Percentiles rank a stretch among this genome's conserved stretches.
These are phyloP conservation scores for Starmerella stigmatis DNA, from an alignment of 805 yeast species.

Conservation along the genomic window DNA sequence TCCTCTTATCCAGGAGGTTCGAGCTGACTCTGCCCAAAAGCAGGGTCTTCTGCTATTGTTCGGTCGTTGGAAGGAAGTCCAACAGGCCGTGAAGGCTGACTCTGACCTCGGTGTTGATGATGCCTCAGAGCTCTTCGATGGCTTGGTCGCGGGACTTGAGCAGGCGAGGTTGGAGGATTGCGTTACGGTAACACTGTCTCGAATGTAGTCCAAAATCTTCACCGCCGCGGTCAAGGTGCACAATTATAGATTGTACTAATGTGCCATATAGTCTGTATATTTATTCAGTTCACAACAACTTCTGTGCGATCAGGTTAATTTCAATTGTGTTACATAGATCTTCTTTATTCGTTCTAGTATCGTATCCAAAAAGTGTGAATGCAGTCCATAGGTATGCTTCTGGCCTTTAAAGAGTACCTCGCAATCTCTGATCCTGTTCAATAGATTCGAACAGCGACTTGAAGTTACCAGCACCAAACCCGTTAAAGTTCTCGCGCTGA, in stretches of 20 bases:
- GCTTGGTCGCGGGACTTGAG: constrained; percentile 42
- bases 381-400: too few relatives aligned
- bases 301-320: too few relatives aligned
- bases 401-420: constrained; percentile 49
- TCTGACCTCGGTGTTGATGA: constrained; percentile 38
- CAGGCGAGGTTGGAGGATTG: constrained; percentile 64
- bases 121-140: constrained; percentile 61
- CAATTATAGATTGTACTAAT: too few relatives aligned
- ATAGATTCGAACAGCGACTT: constrained; percentile 70
- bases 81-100: constrained; percentile 44
- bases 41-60: constrained; percentile 40
- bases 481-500: constrained; percentile 68
- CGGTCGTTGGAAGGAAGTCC: constrained; percentile 53
- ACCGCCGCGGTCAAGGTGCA: too few relatives aligned
- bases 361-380: too few relatives aligned
- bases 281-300: too few relatives aligned
- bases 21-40: constrained; percentile 7
- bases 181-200: constrained; percentile 36
- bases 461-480: constrained; percentile 85
- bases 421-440: constrained; percentile 59
- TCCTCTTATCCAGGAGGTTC: constrained; percentile 26
- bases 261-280: too few relatives aligned
- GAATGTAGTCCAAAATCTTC: neutral
- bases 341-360: too few relatives aligned
- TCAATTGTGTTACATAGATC: too few relatives aligned